A percentile compares a stretch with the other conserved stretches of the same genome.
Conservation (phyloP, 306 rosid genomes). For the Medicago ruthenica region DNA sequence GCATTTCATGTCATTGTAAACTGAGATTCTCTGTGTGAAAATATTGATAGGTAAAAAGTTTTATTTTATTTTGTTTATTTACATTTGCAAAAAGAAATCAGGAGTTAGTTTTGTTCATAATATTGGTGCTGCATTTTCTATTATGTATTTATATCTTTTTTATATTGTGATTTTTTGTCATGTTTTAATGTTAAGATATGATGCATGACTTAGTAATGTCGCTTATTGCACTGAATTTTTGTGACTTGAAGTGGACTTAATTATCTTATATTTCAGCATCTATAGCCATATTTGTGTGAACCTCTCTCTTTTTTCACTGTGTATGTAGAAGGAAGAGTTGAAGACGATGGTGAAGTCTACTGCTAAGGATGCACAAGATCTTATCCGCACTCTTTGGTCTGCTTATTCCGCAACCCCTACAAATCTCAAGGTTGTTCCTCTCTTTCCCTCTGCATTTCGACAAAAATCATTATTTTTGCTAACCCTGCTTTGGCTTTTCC, state of each 20-base stretch:
- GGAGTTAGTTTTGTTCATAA: too few species aligned
- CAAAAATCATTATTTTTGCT: too few species aligned
- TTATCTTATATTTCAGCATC: slow-evolving; percentile 4
- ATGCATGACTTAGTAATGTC: slow-evolving; percentile 9
- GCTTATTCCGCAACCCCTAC: slow-evolving; percentile 85
- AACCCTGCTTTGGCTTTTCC: slow-evolving; percentile 23
- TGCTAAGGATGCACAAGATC: slow-evolving; percentile 70
- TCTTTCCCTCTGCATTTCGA: too few species aligned
- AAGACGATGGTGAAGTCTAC: slow-evolving; percentile 54
- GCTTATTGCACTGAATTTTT: not conserved
- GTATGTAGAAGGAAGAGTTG: slow-evolving; percentile 14
- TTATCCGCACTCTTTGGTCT: slow-evolving; percentile 70
- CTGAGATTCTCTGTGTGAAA: too few species aligned
- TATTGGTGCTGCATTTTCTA: not conserved
- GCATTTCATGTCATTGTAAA: too few species aligned
- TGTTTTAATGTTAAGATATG: not conserved
- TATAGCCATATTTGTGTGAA: not conserved
- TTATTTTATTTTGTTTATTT: too few species aligned
- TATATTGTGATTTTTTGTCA: not conserved
- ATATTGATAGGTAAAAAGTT: too few species aligned
- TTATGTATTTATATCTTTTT: too few species aligned
- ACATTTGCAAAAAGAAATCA: too few species aligned
- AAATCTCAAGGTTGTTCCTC: slow-evolving; percentile 61
- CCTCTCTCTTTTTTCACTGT: not conserved
- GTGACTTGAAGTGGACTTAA: not conserved